Evolutionary conservation across 495 filamentous ascomycete species (phyloP).

Genomic region (Aspergillus cavernicola): DNA sequence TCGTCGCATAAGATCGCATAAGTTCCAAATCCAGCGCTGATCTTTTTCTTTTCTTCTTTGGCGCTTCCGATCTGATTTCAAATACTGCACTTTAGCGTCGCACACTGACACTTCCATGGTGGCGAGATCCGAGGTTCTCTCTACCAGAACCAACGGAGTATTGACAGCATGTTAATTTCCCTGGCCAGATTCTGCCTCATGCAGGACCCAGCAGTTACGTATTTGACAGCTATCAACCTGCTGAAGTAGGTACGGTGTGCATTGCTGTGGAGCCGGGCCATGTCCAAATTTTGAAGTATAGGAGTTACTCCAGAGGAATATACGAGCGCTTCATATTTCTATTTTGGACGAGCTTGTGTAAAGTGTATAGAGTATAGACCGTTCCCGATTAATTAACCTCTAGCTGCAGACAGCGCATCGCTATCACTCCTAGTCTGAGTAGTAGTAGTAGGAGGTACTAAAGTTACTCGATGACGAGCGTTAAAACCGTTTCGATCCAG

Average conservation of each 20-base stretch:
- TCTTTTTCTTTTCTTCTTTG: constrained; percentile 2
- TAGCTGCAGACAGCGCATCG: too few relatives aligned
- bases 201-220: too few relatives aligned
- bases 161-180: not conserved
- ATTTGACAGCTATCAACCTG: not conserved
- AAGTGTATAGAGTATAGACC: too few relatives aligned
- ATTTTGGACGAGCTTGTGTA: too few relatives aligned
- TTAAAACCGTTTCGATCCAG: not conserved
- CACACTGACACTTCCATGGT: not conserved
- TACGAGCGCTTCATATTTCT: too few relatives aligned
- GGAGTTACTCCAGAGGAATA: not conserved
- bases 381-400: too few relatives aligned
- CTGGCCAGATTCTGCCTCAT: too few relatives aligned
- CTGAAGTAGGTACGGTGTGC: not conserved
- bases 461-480: not conserved
- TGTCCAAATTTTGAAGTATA: constrained; percentile 1
- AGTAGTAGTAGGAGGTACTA: too few relatives aligned
- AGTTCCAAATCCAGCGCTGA: constrained; percentile 2
- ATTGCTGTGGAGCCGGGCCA: not conserved
- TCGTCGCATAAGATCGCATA: constrained; percentile 6
- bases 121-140: not conserved
- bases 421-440: too few relatives aligned
- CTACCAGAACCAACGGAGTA: not conserved
- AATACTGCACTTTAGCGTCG: constrained; percentile 11
- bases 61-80: constrained; percentile 14